Evolutionary conservation across 805 yeast species (phyloP), one percentile per base, ranked within the genome.

Genomic region (Pichia cephalocereana): DNA sequence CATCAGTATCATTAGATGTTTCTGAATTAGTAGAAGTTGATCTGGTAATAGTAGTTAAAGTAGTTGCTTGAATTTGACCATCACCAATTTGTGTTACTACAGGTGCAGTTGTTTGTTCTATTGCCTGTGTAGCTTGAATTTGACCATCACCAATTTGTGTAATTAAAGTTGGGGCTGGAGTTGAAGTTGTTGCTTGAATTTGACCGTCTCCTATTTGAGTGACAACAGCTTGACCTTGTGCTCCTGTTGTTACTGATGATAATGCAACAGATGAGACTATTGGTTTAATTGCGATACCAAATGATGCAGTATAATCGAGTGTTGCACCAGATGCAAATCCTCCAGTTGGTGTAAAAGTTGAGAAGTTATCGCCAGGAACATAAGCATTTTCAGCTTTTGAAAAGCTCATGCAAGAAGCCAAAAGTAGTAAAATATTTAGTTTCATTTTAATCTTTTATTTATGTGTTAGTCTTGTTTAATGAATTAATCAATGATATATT

Each of bases 261-360:
- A 54, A 47, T 10, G 52, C 44, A 32, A 70, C 68, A 34, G 67
- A 62, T 10, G 73, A 58, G 42, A 76, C 54, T 40, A 78, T 56
- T 41, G 82, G 75, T 46, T 72, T 70, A 49, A 83, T 78, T 45
- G 83, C 84, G 57, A 84, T 81, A 68, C 90, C 91, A 56, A 84
- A 84, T 32, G 74, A 60, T 40, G 70, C 64, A 19, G 75, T 51
- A 68, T 76, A 79, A 53, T 78, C 76, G 38, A 86, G 78, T 43
- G 74, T 55, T 45, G 81, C 86, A 57, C 76, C 79, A 11, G 72
- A 47, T 50, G 73, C 72, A 44, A 69, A 56, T 9, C 77, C 64
- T 34, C 73, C 77, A 37, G 67, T 47, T 51, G 90, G 88, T n/a
- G 86, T 77, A 62, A 83, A 71, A 40, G 86, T 79, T 46, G 83